Evolutionary conservation across 2,329 filamentous ascomycete species (phyloP).

Genomic region (Neoscytalidium dimidiatum): DNA sequence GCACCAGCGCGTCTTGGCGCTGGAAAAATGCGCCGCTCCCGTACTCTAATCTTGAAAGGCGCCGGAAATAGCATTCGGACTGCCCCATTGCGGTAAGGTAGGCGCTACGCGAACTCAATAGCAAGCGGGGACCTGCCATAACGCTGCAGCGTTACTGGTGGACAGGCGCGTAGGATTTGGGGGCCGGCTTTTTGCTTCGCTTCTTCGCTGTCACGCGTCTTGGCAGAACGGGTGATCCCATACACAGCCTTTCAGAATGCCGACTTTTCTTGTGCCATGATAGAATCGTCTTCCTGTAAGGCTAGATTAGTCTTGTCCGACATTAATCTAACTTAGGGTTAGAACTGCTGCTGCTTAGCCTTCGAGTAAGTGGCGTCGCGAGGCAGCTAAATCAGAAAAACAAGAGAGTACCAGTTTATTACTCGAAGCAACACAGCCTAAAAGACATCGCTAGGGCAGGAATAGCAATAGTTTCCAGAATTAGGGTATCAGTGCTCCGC

Average conservation of each 20-base stretch:
- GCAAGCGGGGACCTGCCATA: not conserved
- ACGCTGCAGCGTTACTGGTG: not conserved
- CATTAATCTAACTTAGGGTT: not conserved
- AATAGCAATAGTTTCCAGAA: not conserved
- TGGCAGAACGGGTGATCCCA: not conserved
- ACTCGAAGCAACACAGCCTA: no score
- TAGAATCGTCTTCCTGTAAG: not conserved
- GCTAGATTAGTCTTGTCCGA: not conserved
- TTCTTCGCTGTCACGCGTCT: not conserved
- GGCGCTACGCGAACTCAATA: not conserved
- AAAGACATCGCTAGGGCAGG: no score
- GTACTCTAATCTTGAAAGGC: not conserved
- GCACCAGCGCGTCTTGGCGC: not conserved
- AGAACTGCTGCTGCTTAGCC: not conserved
- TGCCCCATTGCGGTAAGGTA: not conserved
- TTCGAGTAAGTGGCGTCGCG: no score
- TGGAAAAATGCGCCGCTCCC: not conserved
- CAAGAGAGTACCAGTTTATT: no score
- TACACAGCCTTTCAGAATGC: not conserved
- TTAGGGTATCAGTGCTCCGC: not conserved
- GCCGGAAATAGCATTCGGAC: not conserved
- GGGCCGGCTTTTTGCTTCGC: not conserved
- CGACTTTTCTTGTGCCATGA: not conserved
- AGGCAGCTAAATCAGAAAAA: no score
- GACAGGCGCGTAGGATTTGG: conserved; percentile 2